Base-by-base conservation (phyloP, 2,329 filamentous ascomycete species). In the Trichophyton rubrum region DNA sequence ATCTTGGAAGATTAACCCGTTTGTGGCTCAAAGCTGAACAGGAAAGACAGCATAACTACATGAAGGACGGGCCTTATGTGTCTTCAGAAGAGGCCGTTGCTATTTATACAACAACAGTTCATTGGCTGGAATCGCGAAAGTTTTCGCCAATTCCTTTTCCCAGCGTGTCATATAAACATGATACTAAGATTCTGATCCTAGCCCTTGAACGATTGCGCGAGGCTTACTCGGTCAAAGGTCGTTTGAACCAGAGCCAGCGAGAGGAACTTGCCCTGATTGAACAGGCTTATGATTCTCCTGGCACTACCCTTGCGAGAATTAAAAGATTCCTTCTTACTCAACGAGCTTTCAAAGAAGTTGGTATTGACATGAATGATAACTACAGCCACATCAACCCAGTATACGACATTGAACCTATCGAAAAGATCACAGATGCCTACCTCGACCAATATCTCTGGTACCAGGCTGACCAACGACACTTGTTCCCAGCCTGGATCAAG, bases 351-450 rank as follows among this genome's bases (percentile, higher is more conserved):
- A 99, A 99, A 77, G 93, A 99, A 75, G 93, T 99, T 51, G 93
- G 92, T 60, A 99, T 99, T 66, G 93, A 99, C 71, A 99, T 99
- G 93, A 99, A 99, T 73, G 93, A 99, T 77, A 99, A 99, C 71
- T 99, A 99, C 77, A 97, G 86, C 79, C 92, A 90, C 17, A 99
- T 99, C 79, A 99, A 99, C 71, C 95, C 93, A 0, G 93, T 99
- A 0, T 99, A 99, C 71, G 93, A 99, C 67, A 93, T 99, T 62
- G 95, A 99, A 75, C 93, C 93, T 0, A 96, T 99, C 62, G 93
- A 99, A 79, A 99, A 99, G 79, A 99, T 99, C 67, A 99, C 92
- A 43, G 93, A 99, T 75, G 95, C 93, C 2, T 99, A 99, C 68
- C 83, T 99, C 56, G 93, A 99, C 69, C 95, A 99, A 70, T 99